These are phyloP conservation scores for Avena sativa DNA, from an alignment of 176 grass and related monocot species.

Conservation along the genomic window DNA sequence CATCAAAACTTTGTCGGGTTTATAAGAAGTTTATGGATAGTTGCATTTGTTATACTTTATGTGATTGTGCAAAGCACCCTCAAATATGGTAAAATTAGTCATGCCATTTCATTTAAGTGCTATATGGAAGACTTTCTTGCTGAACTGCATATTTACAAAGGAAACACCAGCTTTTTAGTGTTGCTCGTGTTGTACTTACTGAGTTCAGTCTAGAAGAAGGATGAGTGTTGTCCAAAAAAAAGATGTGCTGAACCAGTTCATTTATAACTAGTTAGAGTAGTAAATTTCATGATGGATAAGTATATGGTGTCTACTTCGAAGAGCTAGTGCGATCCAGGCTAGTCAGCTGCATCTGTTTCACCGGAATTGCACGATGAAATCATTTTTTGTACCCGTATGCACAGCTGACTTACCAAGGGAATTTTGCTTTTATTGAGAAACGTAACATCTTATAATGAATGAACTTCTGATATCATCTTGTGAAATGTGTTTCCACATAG, in stretches of 20 bases:
- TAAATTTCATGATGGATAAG: not conserved
- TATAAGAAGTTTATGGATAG: not conserved
- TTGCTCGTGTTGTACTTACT: not conserved
- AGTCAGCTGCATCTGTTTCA: not conserved
- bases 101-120: conserved; percentile 4
- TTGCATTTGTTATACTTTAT: not conserved
- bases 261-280: not conserved
- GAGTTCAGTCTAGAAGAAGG: not conserved
- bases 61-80: not conserved
- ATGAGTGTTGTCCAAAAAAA: not conserved
- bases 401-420: not conserved
- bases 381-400: not conserved
- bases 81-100: not conserved
- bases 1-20: not conserved
- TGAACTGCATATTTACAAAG: not conserved
- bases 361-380: not conserved
- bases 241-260: not conserved
- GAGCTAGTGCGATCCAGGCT: not conserved
- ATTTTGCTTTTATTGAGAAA: not conserved
- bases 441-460: too few species aligned
- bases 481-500: not conserved
- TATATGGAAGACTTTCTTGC: not conserved
- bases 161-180: not conserved
- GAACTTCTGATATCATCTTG: not conserved
- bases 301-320: not conserved